Evolutionary conservation across 2,329 filamentous ascomycete genomes (phyloP).

Genomic region (Rhinocladiella similis): DNA sequence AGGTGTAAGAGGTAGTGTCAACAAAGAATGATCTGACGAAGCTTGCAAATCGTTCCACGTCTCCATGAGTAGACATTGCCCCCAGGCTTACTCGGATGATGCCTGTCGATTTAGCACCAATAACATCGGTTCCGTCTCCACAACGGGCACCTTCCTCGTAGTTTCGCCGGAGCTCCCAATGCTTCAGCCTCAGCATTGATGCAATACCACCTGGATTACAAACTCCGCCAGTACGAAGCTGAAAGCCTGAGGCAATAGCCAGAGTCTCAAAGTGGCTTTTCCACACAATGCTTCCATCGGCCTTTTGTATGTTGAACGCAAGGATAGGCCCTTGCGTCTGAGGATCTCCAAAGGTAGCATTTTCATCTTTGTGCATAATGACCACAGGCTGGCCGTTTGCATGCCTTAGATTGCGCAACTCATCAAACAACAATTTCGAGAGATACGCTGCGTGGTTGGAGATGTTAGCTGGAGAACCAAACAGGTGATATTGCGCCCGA

Average conservation of each 20-base stretch:
- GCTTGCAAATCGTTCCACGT: constrained; percentile 68
- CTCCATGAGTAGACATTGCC: constrained; percentile 77
- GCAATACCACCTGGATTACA: constrained; percentile 67
- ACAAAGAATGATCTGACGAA: constrained; percentile 74
- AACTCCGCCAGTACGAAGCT: constrained; percentile 60
- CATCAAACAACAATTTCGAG: constrained; percentile 55
- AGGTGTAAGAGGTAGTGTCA: not conserved
- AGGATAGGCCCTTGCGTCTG: constrained; percentile 66
- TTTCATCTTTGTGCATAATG: constrained; percentile 57
- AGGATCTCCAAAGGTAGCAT: constrained; percentile 53
- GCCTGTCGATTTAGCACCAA: constrained; percentile 84
- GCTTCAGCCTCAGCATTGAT: constrained; percentile 67
- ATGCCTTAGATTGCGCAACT: constrained; percentile 52
- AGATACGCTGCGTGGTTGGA: constrained; percentile 70
- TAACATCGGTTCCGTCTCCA: constrained; percentile 77
- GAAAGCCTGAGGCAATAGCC: constrained; percentile 58
- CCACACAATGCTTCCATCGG: constrained; percentile 55
- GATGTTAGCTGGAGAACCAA: constrained; percentile 67
- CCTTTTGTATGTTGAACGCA: constrained; percentile 61
- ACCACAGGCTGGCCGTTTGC: constrained; percentile 54
- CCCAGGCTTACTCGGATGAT: constrained; percentile 82
- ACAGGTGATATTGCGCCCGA: constrained; percentile 66
- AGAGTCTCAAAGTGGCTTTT: constrained; percentile 61
- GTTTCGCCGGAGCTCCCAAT: constrained; percentile 80
- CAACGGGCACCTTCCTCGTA: constrained; percentile 83